Evolutionary conservation across 1,139 yeast species (phyloP).

Genomic region (Pneumocystis murina): DNA sequence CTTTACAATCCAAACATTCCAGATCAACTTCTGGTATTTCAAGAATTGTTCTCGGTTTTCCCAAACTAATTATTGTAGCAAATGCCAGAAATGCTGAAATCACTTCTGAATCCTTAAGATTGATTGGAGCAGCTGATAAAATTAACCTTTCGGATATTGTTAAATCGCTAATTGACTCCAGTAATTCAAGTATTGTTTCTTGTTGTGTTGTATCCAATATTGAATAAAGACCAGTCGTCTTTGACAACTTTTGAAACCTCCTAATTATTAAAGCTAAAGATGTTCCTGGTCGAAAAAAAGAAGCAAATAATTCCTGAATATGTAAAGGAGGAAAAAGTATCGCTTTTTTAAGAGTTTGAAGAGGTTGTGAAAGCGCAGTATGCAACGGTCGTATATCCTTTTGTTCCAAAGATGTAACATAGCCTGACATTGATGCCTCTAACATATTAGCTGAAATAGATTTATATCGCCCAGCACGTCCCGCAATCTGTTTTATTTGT

Average conservation of each 20-base stretch:
- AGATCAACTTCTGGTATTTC: constrained; percentile 13
- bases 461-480: constrained; percentile 80
- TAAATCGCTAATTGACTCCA: constrained; percentile 28
- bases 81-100: constrained; percentile 10
- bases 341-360: constrained; percentile 38
- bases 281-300: constrained; percentile 38
- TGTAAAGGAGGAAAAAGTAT: constrained; percentile 57
- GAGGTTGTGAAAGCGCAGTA: constrained; percentile 34
- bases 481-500: constrained; percentile 81
- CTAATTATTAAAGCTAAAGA: constrained; percentile 33
- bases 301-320: constrained; percentile 40
- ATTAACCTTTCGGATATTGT: constrained; percentile 39
- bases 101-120: constrained; percentile 7
- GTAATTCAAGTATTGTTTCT: constrained; percentile 32
- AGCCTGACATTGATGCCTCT: constrained; percentile 29
- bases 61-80: constrained; percentile 13
- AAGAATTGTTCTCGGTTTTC: constrained; percentile 13
- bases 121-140: constrained; percentile 35
- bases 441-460: constrained; percentile 11
- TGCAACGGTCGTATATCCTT: constrained; percentile 33
- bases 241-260: constrained; percentile 34
- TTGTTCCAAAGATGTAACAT: constrained; percentile 40
- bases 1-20: constrained; percentile 20
- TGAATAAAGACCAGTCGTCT: constrained; percentile 24
- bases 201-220: constrained; percentile 35